phyloP scores from a whole-genome alignment of 2,329 filamentous ascomycete genomes.

The Neoscytalidium dimidiatum region DNA sequence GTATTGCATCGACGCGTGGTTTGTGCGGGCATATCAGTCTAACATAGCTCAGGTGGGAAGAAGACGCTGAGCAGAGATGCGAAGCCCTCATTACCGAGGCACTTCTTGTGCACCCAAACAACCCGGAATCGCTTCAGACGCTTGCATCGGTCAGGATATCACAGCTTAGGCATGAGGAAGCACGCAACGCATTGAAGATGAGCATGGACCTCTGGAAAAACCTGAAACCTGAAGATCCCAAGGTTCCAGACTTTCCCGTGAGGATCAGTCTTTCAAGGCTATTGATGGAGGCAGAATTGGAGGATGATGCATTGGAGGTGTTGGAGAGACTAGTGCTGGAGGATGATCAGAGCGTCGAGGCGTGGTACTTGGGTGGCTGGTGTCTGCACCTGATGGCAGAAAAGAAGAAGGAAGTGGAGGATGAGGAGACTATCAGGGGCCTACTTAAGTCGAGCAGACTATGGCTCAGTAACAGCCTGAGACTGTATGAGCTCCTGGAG shows the following conservation, averaged over 20 bases:
- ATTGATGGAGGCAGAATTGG: constrained; percentile 86
- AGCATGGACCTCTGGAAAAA: constrained; percentile 85
- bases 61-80: constrained; percentile 85
- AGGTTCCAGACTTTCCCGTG: constrained; percentile 81
- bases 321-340: constrained; percentile 81
- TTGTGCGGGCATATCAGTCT: too few relatives aligned
- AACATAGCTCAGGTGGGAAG: constrained; percentile 62
- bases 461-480: constrained; percentile 80
- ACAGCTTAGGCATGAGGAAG: constrained; percentile 77
- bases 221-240: constrained; percentile 69
- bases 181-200: constrained; percentile 72
- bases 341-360: constrained; percentile 92
- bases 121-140: constrained; percentile 90
- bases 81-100: constrained; percentile 90
- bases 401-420: constrained; percentile 56
- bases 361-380: constrained; percentile 97
- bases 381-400: constrained; percentile 78
- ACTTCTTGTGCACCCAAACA: constrained; percentile 76
- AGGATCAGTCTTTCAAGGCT: constrained; percentile 81
- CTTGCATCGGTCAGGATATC: constrained; percentile 92
- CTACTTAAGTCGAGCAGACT: constrained; percentile 74
- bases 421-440: constrained; percentile 54
- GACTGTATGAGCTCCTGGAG: constrained; percentile 74
- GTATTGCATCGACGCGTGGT: too few relatives aligned
- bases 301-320: constrained; percentile 81